Evolutionary conservation across 345 rosid genomes (phyloP).

Genomic region (Citrus unshiu): DNA sequence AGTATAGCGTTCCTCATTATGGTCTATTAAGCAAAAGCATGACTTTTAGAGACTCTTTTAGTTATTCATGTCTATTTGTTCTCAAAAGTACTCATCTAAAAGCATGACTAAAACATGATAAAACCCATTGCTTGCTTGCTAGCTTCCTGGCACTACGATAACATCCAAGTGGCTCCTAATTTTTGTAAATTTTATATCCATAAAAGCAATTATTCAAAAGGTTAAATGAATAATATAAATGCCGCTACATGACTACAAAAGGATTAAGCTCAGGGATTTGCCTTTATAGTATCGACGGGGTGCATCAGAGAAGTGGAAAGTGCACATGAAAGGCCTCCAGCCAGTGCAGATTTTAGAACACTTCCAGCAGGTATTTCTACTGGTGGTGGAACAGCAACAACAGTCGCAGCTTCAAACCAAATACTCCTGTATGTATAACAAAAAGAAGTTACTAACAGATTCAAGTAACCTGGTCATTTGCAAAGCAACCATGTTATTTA

Average conservation of each 20-base stretch:
- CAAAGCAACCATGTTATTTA: background rate
- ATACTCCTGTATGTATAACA: constrained; percentile 49
- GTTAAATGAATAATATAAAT: constrained; percentile 6
- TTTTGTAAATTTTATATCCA: background rate
- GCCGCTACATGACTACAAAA: background rate
- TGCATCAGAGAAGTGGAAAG: constrained; percentile 84
- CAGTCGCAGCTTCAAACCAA: constrained; percentile 99
- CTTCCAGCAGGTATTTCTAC: constrained; percentile 83
- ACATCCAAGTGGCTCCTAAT: background rate
- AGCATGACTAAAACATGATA: background rate
- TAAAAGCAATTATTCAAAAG: background rate
- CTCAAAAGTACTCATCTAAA: background rate
- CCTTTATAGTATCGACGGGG: constrained; percentile 93
- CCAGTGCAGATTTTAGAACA: constrained; percentile 91
- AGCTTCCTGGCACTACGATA: background rate
- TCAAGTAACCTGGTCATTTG: background rate
- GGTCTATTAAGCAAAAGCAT: background rate
- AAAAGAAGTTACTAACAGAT: constrained; percentile 13
- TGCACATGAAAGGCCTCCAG: constrained; percentile 96
- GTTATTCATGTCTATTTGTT: background rate
- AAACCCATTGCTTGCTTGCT: background rate
- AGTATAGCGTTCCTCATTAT: background rate
- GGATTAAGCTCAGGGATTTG: constrained; percentile 18
- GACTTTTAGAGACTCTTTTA: background rate
- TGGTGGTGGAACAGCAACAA: constrained; percentile 94